Conservation (phyloP, 1,139 yeast species). For the Yamadazyma mexicana region DNA sequence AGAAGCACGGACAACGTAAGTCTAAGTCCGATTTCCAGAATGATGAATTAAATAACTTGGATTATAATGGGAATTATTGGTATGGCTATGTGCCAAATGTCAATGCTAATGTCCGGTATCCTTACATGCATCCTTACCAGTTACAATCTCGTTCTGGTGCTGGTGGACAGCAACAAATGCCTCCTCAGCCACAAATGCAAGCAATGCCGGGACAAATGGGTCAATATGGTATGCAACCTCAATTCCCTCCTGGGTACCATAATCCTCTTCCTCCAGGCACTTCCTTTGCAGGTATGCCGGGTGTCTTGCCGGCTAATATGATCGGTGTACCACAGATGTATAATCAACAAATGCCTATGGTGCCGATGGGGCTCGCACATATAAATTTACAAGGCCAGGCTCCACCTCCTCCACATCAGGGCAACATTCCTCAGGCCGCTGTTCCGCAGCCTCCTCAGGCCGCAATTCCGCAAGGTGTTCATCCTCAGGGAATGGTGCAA, state of each 20-base stretch:
- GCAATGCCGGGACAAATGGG: neutral
- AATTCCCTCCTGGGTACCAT: neutral
- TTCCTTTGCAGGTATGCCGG: neutral
- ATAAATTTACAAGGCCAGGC: neutral
- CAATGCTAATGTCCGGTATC: constrained; percentile 9
- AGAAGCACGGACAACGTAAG: constrained; percentile 70
- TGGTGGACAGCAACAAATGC: constrained; percentile 1
- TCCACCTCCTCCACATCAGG: neutral
- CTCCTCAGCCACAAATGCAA: constrained; percentile 1
- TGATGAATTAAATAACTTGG: constrained; percentile 18
- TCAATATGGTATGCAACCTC: neutral
- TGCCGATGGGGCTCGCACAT: neutral
- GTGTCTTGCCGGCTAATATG: neutral
- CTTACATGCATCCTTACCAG: constrained; percentile 14
- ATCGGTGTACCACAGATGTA: neutral
- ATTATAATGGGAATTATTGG: constrained; percentile 30
- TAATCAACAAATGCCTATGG: neutral
- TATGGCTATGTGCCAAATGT: constrained; percentile 20
- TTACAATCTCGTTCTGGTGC: neutral
- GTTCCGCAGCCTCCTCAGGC: no score
- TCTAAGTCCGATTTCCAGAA: constrained; percentile 63
- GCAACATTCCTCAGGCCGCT: no score
- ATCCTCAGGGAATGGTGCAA: no score
- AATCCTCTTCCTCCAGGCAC: neutral
- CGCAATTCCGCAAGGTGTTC: no score